Conservation (phyloP, 345 rosid genomes). For the Rhodamnia rubescens region DNA sequence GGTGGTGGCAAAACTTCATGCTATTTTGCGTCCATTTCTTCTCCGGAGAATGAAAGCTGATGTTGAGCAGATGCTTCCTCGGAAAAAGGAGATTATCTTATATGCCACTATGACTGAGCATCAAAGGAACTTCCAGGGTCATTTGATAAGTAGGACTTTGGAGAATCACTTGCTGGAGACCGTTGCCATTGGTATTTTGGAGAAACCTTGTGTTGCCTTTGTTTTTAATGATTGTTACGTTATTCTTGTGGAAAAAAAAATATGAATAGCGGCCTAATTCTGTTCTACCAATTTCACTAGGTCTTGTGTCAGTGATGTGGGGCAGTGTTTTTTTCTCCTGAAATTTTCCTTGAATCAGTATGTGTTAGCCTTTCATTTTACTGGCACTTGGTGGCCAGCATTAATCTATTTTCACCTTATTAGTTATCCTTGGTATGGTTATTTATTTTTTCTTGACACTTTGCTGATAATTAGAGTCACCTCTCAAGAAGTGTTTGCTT, state of each 20-base stretch:
- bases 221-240: neutral
- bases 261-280: neutral
- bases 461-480: neutral
- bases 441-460: neutral
- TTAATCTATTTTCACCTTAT: neutral
- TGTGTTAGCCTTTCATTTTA: neutral
- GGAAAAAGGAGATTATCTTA: constrained; percentile 83
- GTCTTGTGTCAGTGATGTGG: neutral
- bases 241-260: neutral
- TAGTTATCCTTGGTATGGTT: neutral
- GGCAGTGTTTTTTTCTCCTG: neutral
- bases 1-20: constrained; percentile 93
- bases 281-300: neutral
- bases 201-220: neutral
- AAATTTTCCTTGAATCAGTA: neutral
- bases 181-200: constrained; percentile 30
- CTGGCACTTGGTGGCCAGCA: neutral
- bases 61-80: constrained; percentile 83
- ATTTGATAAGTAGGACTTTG: constrained; percentile 63
- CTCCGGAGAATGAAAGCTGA: constrained; percentile 91
- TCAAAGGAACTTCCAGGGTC: constrained; percentile 85
- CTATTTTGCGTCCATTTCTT: constrained; percentile 88
- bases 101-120: constrained; percentile 82
- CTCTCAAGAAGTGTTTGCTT: neutral
- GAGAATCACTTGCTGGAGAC: constrained; percentile 45